A percentile compares a stretch with the other conserved stretches of the same genome.
Evolutionary conservation across 2,329 filamentous ascomycete genomes (phyloP).

Genomic region (Erysiphe neolycopersici): DNA sequence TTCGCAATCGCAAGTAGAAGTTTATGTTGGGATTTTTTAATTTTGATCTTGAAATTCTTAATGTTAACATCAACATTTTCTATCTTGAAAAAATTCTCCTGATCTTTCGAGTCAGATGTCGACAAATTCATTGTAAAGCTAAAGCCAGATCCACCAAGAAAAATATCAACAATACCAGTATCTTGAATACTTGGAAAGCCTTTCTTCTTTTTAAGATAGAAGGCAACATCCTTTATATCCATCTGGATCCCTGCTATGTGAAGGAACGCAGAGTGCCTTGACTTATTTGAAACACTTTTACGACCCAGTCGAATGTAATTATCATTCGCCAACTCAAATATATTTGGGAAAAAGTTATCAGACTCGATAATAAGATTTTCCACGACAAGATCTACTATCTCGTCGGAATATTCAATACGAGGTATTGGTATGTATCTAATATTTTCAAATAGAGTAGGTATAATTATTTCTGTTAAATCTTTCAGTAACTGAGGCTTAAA

Average conservation of each 20-base stretch:
- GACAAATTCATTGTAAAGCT: conserved; percentile 79
- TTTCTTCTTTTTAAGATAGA: conserved; percentile 84
- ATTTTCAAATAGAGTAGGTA: conserved; percentile 60
- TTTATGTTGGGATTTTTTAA: conserved; percentile 92
- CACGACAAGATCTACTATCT: conserved; percentile 60
- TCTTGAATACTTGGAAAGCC: conserved; percentile 78
- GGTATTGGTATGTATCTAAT: conserved; percentile 79
- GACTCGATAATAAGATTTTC: conserved; percentile 92
- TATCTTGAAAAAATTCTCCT: conserved; percentile 76
- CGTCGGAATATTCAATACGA: conserved; percentile 75
- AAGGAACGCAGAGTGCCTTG: conserved; percentile 56
- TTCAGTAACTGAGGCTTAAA: conserved; percentile 90
- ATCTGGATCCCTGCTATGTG: conserved; percentile 77
- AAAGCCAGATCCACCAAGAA: conserved; percentile 66
- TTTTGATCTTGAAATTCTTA: conserved; percentile 59
- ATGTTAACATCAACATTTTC: conserved; percentile 51
- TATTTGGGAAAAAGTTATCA: conserved; percentile 88
- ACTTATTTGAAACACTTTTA: conserved; percentile 59
- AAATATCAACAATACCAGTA: conserved; percentile 66
- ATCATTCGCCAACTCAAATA: conserved; percentile 66
- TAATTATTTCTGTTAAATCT: conserved; percentile 64
- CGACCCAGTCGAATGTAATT: conserved; percentile 91
- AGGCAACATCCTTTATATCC: conserved; percentile 73
- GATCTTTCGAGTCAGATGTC: conserved; percentile 48
- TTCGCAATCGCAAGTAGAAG: conserved; percentile 66